Conservation (phyloP, 306 rosid species). For the Comarum palustre region DNA sequence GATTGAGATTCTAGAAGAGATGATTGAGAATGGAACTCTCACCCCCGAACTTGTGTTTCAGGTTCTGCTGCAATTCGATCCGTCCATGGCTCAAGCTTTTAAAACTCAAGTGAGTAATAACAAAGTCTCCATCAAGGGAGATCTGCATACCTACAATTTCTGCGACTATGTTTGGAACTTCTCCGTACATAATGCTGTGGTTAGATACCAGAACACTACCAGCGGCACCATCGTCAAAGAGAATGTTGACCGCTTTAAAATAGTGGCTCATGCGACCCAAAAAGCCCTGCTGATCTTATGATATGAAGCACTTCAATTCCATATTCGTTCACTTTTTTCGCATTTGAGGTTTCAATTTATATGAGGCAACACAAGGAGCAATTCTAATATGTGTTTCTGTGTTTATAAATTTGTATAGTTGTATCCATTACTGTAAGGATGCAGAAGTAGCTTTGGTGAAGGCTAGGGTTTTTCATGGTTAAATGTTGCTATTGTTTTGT, state of each 20-base stretch:
- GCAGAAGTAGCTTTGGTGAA: not conserved
- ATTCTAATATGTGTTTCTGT: not conserved
- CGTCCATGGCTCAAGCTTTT: not conserved
- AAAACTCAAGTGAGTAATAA: not conserved
- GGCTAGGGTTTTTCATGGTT: not conserved
- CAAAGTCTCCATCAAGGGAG: constrained; percentile 1
- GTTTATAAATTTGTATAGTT: not conserved
- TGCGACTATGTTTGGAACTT: not conserved
- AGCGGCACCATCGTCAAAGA: not conserved
- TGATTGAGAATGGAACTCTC: not conserved
- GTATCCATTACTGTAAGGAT: not conserved
- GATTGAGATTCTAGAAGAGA: not conserved
- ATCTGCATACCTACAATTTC: not conserved
- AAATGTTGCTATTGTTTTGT: not conserved
- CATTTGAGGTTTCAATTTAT: not conserved
- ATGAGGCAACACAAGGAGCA: not conserved
- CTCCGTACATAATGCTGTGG: not conserved
- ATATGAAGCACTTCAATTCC: not conserved
- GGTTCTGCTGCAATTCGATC: not conserved
- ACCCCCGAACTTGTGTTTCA: not conserved
- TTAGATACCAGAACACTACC: not conserved
- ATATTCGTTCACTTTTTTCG: not conserved
- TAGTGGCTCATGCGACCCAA: not conserved
- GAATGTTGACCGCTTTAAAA: not conserved
- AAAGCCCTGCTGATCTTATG: not conserved